A percentile compares a stretch with the other conserved stretches of the same genome.
phyloP scores from a whole-genome alignment of 495 filamentous ascomycete genomes.

The Penicillium maclennaniae region DNA sequence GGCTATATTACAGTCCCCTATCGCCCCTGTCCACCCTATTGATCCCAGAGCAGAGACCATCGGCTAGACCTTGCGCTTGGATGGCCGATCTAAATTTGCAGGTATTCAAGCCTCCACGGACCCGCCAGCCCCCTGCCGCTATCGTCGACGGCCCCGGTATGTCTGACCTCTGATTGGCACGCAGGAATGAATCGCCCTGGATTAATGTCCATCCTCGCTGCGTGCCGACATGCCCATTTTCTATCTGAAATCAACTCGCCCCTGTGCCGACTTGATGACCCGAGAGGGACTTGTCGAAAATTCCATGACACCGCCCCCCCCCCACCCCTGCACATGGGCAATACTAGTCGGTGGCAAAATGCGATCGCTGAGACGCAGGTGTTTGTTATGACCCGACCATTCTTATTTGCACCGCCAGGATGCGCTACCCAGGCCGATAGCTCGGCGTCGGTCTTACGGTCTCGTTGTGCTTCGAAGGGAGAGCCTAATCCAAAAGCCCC shows the following conservation, averaged over 20 bases:
- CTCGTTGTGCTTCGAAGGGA: neutral
- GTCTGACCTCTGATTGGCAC: slow-evolving; percentile 24
- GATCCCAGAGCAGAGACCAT: neutral
- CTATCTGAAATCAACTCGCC: slow-evolving; percentile 8
- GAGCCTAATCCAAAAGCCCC: neutral
- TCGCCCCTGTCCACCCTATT: neutral
- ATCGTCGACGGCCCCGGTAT: slow-evolving; percentile 23
- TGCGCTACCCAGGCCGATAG: neutral
- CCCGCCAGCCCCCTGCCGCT: slow-evolving; percentile 25
- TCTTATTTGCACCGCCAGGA: neutral
- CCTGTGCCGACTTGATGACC: neutral
- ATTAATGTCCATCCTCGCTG: slow-evolving; percentile 15
- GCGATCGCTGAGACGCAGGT: slow-evolving; percentile 5
- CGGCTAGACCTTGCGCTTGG: slow-evolving; percentile 1
- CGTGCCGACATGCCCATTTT: slow-evolving; percentile 2
- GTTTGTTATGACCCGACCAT: neutral
- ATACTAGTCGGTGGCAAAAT: slow-evolving; percentile 7
- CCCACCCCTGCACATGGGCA: too few species aligned
- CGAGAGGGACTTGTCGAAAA: neutral
- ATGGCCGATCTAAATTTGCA: slow-evolving; percentile 26
- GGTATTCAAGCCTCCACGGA: slow-evolving; percentile 24
- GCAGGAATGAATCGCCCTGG: slow-evolving; percentile 20
- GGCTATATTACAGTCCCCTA: neutral
- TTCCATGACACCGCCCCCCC: too few species aligned
- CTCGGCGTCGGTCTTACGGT: neutral